Conservation (phyloP, 2,329 filamentous ascomycete genomes). For the Penicillium crustosum region DNA sequence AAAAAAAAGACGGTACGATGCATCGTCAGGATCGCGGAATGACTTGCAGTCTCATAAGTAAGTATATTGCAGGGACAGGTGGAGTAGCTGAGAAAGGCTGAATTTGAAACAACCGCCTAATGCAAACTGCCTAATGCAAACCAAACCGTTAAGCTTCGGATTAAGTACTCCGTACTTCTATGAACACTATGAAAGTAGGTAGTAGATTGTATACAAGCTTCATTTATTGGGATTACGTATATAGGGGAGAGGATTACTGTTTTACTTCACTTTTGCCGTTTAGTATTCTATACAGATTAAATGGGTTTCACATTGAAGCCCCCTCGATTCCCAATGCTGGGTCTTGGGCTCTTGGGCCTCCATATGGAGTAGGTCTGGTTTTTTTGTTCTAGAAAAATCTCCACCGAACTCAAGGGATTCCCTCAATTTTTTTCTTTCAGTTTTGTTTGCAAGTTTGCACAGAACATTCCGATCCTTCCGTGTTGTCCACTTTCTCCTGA, state of each 20-base stretch:
- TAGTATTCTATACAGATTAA: background rate
- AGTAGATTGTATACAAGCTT: background rate
- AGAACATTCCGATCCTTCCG: constrained; percentile 12
- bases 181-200: background rate
- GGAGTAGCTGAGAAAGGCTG: constrained; percentile 12
- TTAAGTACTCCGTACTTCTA: constrained; percentile 4
- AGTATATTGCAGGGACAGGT: constrained; percentile 23
- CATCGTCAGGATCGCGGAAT: constrained; percentile 13
- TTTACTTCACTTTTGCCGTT: background rate
- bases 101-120: constrained; percentile 4
- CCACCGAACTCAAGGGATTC: constrained; percentile 14
- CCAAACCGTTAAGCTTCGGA: constrained; percentile 9
- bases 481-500: constrained; percentile 9
- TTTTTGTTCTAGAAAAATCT: constrained; percentile 22
- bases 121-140: background rate
- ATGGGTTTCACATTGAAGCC: constrained; percentile 14
- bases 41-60: constrained; percentile 20
- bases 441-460: constrained; percentile 16
- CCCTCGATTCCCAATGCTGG: background rate
- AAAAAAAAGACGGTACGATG: constrained; percentile 11
- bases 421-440: constrained; percentile 17
- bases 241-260: background rate
- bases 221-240: background rate
- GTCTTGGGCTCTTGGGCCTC: constrained; percentile 4
- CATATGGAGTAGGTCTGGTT: background rate